A percentile compares a stretch with the other conserved stretches of the same genome.
Conservation (phyloP, 768 basidiomycete genomes). For the Pilatotrama ljubarskyi region DNA sequence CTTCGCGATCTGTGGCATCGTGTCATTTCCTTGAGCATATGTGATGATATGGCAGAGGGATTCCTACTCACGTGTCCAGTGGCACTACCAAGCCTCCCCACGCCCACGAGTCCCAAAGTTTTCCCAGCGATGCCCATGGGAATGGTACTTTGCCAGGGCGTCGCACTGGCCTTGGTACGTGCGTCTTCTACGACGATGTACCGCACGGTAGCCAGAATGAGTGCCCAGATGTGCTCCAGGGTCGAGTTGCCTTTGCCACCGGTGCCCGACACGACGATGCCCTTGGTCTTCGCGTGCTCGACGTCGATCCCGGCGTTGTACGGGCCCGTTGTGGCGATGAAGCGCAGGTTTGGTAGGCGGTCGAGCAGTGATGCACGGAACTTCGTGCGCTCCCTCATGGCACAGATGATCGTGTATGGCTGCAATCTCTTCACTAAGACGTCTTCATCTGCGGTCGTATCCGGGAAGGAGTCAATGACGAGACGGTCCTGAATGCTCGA, state of each 20-base stretch:
- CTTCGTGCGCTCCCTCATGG: slow-evolving; percentile 69
- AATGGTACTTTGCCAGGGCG: slow-evolving; percentile 54
- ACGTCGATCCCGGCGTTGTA: slow-evolving; percentile 52
- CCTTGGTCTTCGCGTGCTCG: slow-evolving; percentile 45
- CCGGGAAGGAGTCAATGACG: slow-evolving; percentile 47
- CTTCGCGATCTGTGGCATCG: slow-evolving; percentile 47
- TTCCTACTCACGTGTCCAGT: slow-evolving; percentile 46
- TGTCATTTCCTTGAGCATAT: neutral
- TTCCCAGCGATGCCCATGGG: slow-evolving; percentile 53
- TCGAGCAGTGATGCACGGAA: slow-evolving; percentile 51
- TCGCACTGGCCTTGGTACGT: slow-evolving; percentile 44
- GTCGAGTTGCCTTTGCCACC: slow-evolving; percentile 47
- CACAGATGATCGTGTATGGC: slow-evolving; percentile 56
- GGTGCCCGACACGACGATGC: slow-evolving; percentile 56
- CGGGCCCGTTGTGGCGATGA: slow-evolving; percentile 60
- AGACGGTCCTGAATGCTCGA: slow-evolving; percentile 40
- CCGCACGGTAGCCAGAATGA: slow-evolving; percentile 53
- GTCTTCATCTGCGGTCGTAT: slow-evolving; percentile 55
- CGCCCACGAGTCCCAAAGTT: slow-evolving; percentile 61
- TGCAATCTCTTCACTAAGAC: slow-evolving; percentile 48
- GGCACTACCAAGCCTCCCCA: slow-evolving; percentile 55
- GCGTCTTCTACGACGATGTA: slow-evolving; percentile 51
- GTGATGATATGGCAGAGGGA: neutral
- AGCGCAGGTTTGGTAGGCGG: slow-evolving; percentile 56
- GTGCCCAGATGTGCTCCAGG: slow-evolving; percentile 66